These are phyloP conservation scores for Podospora tetraspora DNA, from an alignment of 495 filamentous ascomycete genomes.

Conservation along the genomic window DNA sequence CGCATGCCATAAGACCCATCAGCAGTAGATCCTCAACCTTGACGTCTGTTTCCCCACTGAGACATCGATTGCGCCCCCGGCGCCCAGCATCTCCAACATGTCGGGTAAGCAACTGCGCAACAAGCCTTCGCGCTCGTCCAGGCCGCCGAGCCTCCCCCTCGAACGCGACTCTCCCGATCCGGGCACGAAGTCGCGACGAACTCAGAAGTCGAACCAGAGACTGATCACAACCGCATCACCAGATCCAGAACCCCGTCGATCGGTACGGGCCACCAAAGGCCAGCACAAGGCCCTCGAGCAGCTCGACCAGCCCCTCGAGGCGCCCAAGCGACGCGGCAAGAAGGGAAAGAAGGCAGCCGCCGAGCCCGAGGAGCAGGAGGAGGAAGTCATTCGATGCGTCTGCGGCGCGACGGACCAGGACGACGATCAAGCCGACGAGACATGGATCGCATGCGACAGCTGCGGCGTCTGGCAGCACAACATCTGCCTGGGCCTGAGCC, in stretches of 20 bases:
- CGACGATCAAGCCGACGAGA: conserved; percentile 71
- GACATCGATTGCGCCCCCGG: conserved; percentile 4
- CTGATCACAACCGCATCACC: conserved; percentile 19
- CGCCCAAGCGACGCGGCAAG: conserved; percentile 55
- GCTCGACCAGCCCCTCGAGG: conserved; percentile 58
- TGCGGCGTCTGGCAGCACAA: conserved; percentile 96
- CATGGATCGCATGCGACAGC: conserved; percentile 85
- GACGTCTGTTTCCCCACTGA: conserved; percentile 5
- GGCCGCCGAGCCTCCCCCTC: conserved; percentile 1
- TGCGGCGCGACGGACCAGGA: conserved; percentile 85
- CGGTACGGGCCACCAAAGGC: conserved; percentile 90
- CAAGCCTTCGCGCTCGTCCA: conserved; percentile 6
- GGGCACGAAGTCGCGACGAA: conserved; percentile 6
- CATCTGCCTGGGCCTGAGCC: conserved; percentile 82
- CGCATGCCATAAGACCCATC: conserved; percentile 24
- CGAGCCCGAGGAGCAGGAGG: conserved; percentile 58
- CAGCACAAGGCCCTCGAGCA: conserved; percentile 84
- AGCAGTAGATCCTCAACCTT: neutral
- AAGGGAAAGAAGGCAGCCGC: conserved; percentile 49
- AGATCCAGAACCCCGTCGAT: conserved; percentile 81
- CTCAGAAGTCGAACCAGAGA: conserved; percentile 9
- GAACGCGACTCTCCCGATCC: conserved; percentile 4
- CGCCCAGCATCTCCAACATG: conserved; percentile 19
- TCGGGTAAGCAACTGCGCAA: conserved; percentile 32
- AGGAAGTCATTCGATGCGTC: conserved; percentile 78